Evolutionary conservation across 805 yeast genomes (phyloP), one percentile per base, ranked within the genome.

Genomic region (Kodamaea sagamina): DNA sequence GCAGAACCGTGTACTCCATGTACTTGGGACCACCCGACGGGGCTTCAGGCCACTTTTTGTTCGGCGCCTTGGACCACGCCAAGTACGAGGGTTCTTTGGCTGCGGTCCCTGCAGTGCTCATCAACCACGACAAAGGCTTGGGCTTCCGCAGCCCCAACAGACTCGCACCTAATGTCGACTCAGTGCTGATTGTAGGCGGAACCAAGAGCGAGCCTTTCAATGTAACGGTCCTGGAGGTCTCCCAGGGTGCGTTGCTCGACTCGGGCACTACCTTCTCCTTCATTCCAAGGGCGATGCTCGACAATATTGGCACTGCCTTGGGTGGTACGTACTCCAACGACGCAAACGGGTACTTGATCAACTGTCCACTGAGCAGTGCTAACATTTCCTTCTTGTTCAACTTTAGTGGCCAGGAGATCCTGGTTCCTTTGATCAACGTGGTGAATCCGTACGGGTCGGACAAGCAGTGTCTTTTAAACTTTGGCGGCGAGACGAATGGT

Each of bases 41-140:
- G 7, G 13, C 18, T 3, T 4, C 22, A 4, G 60, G 60, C 11
- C 25, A 51, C 7, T 27, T 57, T 15, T 38, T 57, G 10, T 55
- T 55, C 27, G 60, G 60, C 8, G 58, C 53, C 12, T 48, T 54
- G 13, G 58, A 57, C 47, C 35, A 41, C 4, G 54, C 44, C 13
- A 55, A 54, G 45, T 47, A 42, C 36, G 25, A 31, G 10, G 51
- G 52, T 10, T 17, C 21, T n/a, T 41, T 47, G 27, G 12, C 18
- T 22, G 36, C 21, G 6, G 26, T 27, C 9, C 29, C 39, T 2
- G 35, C 35, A 4, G 18, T 29, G 43, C 79, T 80, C 6, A 21
- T 22, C n/a, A 51, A 61, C 18, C 51, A 6, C 3, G 36, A 32
- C 11, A 32, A 12, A 10, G 10, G 7, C 10, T 13, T 29, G 11